Percentiles rank a stretch among this genome's conserved stretches.
These are phyloP conservation scores for Phalaenopsis equestris DNA, from an alignment of 106 monocot species.

Conservation along the genomic window DNA sequence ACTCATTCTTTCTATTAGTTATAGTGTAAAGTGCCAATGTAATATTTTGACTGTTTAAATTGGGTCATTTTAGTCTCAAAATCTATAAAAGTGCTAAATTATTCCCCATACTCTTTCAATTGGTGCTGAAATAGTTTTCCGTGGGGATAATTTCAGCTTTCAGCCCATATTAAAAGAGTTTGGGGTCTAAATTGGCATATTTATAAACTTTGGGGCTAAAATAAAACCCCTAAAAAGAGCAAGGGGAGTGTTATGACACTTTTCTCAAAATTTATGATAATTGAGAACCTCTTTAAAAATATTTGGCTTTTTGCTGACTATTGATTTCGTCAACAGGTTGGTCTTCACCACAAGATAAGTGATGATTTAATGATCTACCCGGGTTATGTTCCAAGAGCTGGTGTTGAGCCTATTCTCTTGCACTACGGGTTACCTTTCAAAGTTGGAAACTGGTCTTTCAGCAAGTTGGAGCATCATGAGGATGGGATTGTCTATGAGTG, in stretches of 20 bases:
- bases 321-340: slow-evolving; percentile 50
- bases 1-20: neutral
- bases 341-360: slow-evolving; percentile 91
- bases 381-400: slow-evolving; percentile 72
- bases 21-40: no score
- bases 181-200: no score
- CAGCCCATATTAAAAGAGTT: no score
- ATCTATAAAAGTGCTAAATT: no score
- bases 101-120: no score
- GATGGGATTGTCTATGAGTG: slow-evolving; percentile 93
- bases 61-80: no score
- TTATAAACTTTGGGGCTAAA: no score
- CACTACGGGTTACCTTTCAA: slow-evolving; percentile 92
- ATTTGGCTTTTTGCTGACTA: neutral
- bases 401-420: slow-evolving; percentile 70
- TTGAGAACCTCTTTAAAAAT: slow-evolving; percentile 2
- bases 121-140: no score
- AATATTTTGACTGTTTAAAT: no score
- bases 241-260: no score
- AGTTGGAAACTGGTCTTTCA: slow-evolving; percentile 94
- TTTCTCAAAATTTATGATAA: neutral
- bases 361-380: slow-evolving; percentile 96
- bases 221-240: no score
- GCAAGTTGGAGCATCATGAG: slow-evolving; percentile 81
- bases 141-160: no score